A percentile compares a stretch with the other conserved stretches of the same genome.
Conservation (phyloP, 306 rosid genomes). For the Lathyrus aphaca region DNA sequence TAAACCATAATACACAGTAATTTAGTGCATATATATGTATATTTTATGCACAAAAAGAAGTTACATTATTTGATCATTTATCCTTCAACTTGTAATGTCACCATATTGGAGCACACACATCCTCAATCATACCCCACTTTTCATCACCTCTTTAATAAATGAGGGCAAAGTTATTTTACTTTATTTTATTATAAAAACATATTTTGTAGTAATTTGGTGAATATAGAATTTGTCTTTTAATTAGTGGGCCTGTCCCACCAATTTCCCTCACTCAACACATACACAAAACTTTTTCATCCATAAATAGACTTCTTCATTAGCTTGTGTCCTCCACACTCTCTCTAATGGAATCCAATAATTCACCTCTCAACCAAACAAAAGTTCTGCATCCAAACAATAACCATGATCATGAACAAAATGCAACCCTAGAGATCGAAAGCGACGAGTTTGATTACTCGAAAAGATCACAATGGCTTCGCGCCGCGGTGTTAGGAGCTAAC, state of each 20-base stretch:
- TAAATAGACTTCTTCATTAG: conserved; percentile 62
- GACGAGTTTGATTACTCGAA: conserved; percentile 49
- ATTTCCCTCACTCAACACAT: conserved; percentile 31
- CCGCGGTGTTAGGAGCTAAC: conserved; percentile 52
- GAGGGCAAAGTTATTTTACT: conserved; percentile 9
- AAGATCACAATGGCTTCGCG: conserved; percentile 54
- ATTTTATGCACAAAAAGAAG: not conserved
- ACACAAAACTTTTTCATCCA: conserved; percentile 40
- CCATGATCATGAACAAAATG: conserved; percentile 41
- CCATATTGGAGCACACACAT: conserved; percentile 19
- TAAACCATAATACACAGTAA: too few relatives aligned
- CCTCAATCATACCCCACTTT: conserved; percentile 36
- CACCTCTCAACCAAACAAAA: conserved; percentile 47
- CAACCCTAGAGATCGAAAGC: conserved; percentile 33
- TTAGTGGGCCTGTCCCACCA: conserved; percentile 55
- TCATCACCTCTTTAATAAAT: conserved; percentile 30
- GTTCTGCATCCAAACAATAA: conserved; percentile 36
- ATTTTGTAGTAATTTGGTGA: conserved; percentile 29
- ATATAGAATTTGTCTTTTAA: conserved; percentile 28
- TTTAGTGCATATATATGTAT: conserved; percentile 4
- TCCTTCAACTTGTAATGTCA: conserved; percentile 24
- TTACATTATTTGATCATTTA: conserved; percentile 18
- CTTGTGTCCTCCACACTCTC: conserved; percentile 81
- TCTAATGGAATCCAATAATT: conserved; percentile 50
- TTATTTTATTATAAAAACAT: not conserved